phyloP scores from a whole-genome alignment of 1,284 basidiomycete species.

The Boletellus deceptivus region DNA sequence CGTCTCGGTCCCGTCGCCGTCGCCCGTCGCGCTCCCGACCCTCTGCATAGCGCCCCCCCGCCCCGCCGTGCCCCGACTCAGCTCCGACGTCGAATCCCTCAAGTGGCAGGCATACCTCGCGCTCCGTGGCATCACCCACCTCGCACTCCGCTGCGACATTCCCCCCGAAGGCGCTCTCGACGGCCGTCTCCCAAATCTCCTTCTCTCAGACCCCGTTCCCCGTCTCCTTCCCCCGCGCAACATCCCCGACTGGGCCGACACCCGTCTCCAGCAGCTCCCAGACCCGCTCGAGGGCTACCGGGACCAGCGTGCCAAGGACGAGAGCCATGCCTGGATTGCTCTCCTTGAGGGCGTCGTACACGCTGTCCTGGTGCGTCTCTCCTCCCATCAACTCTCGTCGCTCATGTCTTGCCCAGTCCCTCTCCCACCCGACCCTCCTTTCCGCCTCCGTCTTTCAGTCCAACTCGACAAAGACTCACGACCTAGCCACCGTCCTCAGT shows the following conservation, averaged over 20 bases:
- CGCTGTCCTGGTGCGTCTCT: conserved; percentile 59
- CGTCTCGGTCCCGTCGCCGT: conserved; percentile 31
- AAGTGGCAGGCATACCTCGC: conserved; percentile 85
- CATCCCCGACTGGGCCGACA: conserved; percentile 72
- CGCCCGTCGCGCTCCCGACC: conserved; percentile 41
- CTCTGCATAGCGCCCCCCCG: conserved; percentile 64
- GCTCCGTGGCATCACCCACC: conserved; percentile 52
- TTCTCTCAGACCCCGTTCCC: conserved; percentile 45
- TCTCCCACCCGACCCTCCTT: conserved; percentile 45
- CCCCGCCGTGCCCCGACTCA: conserved; percentile 44
- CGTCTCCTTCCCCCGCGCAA: conserved; percentile 59
- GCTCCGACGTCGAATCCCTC: conserved; percentile 75
- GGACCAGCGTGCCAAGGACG: conserved; percentile 56
- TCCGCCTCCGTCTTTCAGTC: conserved; percentile 39
- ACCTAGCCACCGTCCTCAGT: conserved; percentile 46
- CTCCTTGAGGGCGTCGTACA: conserved; percentile 73
- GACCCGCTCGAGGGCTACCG: conserved; percentile 63
- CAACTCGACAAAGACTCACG: conserved; percentile 30
- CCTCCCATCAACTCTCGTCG: background rate
- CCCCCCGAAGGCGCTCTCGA: conserved; percentile 64
- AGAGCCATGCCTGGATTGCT: conserved; percentile 76
- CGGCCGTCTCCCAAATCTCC: conserved; percentile 63
- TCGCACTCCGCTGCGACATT: conserved; percentile 65
- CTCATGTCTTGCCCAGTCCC: conserved; percentile 36
- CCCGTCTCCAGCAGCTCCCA: conserved; percentile 40